Evolutionary conservation across 202 grass and related monocot species (phyloP).

Genomic region (Brachypodium distachyon): DNA sequence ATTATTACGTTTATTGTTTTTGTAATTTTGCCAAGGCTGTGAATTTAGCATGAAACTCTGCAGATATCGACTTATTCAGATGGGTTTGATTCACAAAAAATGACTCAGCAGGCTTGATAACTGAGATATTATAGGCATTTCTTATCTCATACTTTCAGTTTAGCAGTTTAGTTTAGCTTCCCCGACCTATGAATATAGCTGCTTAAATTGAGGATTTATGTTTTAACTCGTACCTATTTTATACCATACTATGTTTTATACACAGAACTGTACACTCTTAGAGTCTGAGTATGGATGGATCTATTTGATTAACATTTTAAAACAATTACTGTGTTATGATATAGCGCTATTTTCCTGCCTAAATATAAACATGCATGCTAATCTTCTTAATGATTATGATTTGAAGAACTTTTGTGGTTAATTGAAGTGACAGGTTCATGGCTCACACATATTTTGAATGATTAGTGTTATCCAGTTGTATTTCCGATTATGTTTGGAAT

Average conservation of each 20-base stretch:
- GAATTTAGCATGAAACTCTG: not conserved
- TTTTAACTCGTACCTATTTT: not conserved
- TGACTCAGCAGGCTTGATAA: not conserved
- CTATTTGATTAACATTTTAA: not conserved
- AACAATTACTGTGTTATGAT: not conserved
- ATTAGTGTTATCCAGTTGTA: not conserved
- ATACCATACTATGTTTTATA: no score
- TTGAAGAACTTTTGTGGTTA: not conserved
- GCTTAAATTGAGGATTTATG: not conserved
- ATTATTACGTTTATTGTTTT: not conserved
- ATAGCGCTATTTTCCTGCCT: not conserved
- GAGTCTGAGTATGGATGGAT: not conserved
- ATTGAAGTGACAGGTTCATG: not conserved
- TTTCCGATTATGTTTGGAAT: not conserved
- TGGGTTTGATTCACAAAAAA: not conserved
- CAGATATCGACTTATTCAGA: not conserved
- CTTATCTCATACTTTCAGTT: not conserved
- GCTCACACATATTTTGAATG: not conserved
- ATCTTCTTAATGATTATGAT: not conserved
- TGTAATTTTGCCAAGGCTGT: not conserved
- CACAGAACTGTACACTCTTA: not conserved
- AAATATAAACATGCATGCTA: not conserved
- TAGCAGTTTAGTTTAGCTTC: not conserved
- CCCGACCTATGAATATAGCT: not conserved
- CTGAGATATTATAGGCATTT: not conserved